Evolutionary conservation across 1,284 basidiomycete genomes (phyloP).

Genomic region (Ceratobasidium sp.): DNA sequence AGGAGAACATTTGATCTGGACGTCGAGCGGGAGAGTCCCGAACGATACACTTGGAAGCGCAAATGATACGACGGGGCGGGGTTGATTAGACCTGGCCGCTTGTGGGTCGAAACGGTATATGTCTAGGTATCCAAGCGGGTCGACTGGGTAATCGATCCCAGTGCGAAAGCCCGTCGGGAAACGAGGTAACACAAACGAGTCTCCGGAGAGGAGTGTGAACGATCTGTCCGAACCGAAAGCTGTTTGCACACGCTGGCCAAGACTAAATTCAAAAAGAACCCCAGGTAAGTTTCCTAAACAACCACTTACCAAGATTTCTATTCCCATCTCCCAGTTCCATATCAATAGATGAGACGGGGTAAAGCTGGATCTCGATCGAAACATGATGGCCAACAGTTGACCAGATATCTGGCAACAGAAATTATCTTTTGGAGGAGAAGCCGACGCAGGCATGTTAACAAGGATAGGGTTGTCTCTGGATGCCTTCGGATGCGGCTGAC

Average conservation of each 20-base stretch:
- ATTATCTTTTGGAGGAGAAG: conserved; percentile 1
- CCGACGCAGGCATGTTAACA: background rate
- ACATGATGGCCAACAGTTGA: background rate
- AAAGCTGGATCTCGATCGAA: background rate
- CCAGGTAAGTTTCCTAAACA: too few species aligned
- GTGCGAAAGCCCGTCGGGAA: background rate
- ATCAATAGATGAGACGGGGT: conserved; percentile 2
- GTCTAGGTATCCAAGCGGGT: conserved; percentile 7
- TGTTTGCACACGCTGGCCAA: background rate
- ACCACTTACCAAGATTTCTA: conserved; percentile 1
- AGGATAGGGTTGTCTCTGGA: background rate
- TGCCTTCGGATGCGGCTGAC: background rate
- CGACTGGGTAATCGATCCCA: background rate
- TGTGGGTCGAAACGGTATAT: conserved; percentile 5
- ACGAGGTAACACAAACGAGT: background rate
- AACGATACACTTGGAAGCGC: background rate
- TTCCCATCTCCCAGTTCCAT: conserved; percentile 32
- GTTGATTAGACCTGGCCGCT: background rate
- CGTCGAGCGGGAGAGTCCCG: background rate
- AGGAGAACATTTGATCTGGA: background rate
- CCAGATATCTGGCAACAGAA: background rate
- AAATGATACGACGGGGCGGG: background rate
- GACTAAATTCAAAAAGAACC: background rate
- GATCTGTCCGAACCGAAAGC: background rate
- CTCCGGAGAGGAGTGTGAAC: conserved; percentile 13